Evolutionary conservation across 2,329 filamentous ascomycete genomes (phyloP), one percentile per base, ranked within the genome.

Genomic region (Nigrograna mackinnonii): DNA sequence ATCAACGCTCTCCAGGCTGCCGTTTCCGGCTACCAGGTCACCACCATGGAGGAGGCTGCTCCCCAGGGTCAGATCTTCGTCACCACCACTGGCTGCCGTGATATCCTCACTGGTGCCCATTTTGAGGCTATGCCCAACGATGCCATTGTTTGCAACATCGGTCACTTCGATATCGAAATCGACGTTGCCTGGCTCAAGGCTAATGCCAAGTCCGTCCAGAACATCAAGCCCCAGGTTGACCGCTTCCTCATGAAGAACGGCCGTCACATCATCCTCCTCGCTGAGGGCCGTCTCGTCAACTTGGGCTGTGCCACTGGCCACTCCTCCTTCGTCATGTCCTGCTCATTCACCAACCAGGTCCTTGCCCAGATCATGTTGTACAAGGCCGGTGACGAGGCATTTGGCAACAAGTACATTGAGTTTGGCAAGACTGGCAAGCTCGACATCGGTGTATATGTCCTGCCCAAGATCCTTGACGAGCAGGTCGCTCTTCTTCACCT

Each of bases 341-440:
- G 94, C 87, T 97, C 92, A 55, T 99, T 99, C 87, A 95, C 91
- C 84, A 99, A 99, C 87, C 94, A 99, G 84, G 94, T 97, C 66
- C 89, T 99, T 73, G 94, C 94, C 60, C 94, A 99, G 82, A 97
- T 99, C 79, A 87, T 95, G 80, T 80, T 99, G 68, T 99, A 77
- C 88, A 97, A 97, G 87, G 86, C 85, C 66, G 81, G 86, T 65
- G 91, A 97, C 71, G 83, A 82, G 70, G 86, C 79, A 44, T 99
- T 95, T 73, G 84, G 86, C 76, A 79, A 89, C 78, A 96, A 96
- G 84, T 95, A 96, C 79, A 78, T 91, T 64, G 94, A 96, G 79
- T 99, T 96, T 73, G 90, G 88, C 78, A 89, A 91, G 82, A 84
- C 83, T 54, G 89, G 88, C 75, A 91, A 94, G 83, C 89, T 96